Conservation (phyloP, 108 stramenopile species). For the Nitzschia putrida region DNA sequence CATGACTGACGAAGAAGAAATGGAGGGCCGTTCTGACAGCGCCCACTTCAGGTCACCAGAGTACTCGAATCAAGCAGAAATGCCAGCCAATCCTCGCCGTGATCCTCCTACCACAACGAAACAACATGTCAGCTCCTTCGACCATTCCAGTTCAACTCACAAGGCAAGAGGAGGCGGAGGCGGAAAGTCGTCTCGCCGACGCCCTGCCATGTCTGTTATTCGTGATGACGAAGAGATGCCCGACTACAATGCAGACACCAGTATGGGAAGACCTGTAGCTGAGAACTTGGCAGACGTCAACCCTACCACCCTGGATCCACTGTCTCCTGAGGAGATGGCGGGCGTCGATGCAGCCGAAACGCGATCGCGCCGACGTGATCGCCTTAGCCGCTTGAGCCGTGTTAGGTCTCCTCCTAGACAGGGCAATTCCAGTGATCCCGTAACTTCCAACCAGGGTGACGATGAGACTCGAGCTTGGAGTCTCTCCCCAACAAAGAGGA, state of each 20-base stretch:
- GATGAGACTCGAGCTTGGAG: too few species aligned
- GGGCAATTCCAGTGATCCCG: neutral
- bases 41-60: neutral
- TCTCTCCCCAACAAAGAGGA: too few species aligned
- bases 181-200: neutral
- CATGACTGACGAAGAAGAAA: neutral
- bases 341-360: conserved; percentile 6
- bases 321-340: neutral
- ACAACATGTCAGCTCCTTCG: neutral
- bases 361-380: conserved; percentile 13
- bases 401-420: conserved; percentile 1
- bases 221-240: neutral
- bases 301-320: neutral
- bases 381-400: conserved; percentile 2
- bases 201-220: conserved; percentile 13
- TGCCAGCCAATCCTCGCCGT: neutral
- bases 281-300: conserved; percentile 5
- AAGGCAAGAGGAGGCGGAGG: neutral
- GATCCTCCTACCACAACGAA: neutral
- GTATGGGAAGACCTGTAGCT: neutral
- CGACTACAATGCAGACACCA: neutral
- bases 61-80: neutral
- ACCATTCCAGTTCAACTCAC: conserved; percentile 23
- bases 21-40: neutral
- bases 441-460: neutral